Conservation (phyloP, 768 basidiomycete species). For the Agrocybe chaxingu region DNA sequence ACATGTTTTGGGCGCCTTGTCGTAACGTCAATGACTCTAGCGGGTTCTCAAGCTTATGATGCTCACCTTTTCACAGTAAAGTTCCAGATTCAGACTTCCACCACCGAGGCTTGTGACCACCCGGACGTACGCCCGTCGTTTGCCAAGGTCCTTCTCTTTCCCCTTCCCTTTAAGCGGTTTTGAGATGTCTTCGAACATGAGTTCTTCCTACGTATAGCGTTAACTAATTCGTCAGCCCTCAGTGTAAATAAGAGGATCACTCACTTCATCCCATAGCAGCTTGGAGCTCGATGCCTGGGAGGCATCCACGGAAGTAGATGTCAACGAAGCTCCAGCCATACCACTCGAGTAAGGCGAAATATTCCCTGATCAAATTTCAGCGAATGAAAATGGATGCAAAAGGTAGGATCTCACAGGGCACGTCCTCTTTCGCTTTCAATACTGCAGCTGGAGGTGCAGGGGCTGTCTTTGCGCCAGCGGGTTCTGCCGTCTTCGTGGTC, state of each 20-base stretch:
- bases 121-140: slow-evolving; percentile 92
- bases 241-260: slow-evolving; percentile 10
- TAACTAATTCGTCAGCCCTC: neutral
- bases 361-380: slow-evolving; percentile 56
- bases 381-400: neutral
- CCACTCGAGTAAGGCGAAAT: slow-evolving; percentile 90
- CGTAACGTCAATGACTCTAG: neutral
- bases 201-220: slow-evolving; percentile 62
- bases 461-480: slow-evolving; percentile 32
- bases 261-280: slow-evolving; percentile 91
- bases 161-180: slow-evolving; percentile 79
- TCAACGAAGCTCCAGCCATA: slow-evolving; percentile 87
- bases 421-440: slow-evolving; percentile 48
- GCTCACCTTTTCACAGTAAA: slow-evolving; percentile 83
- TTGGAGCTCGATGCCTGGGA: slow-evolving; percentile 67
- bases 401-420: slow-evolving; percentile 57
- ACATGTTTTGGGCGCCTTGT: slow-evolving; percentile 95
- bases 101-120: slow-evolving; percentile 91
- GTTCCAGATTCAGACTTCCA: slow-evolving; percentile 77
- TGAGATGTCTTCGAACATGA: slow-evolving; percentile 95
- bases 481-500: slow-evolving; percentile 23
- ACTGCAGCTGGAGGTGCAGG: slow-evolving; percentile 30
- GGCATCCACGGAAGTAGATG: slow-evolving; percentile 83
- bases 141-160: slow-evolving; percentile 92
- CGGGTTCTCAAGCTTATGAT: neutral